Evolutionary conservation across 2,329 filamentous ascomycete species (phyloP).

Genomic region (Myriosclerotinia curreyana): DNA sequence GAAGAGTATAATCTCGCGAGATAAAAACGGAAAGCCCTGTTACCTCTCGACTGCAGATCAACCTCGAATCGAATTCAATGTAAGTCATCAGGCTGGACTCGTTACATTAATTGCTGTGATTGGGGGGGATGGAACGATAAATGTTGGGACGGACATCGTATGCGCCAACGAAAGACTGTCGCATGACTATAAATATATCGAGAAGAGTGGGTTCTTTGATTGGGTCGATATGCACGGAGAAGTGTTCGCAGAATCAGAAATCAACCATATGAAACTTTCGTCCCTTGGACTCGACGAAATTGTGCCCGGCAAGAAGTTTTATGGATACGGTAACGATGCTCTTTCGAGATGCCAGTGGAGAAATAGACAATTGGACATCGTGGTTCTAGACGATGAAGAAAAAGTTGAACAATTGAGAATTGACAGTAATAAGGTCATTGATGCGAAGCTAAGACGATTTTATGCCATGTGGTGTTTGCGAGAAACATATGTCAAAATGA

Average conservation of each 20-base stretch:
- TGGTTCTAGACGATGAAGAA: slow-evolving; percentile 19
- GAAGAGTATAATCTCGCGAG: slow-evolving; percentile 54
- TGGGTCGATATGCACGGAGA: slow-evolving; percentile 72
- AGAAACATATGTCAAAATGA: slow-evolving; percentile 81
- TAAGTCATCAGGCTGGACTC: slow-evolving; percentile 74
- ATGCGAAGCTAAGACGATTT: slow-evolving; percentile 65
- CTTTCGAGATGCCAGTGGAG: slow-evolving; percentile 35
- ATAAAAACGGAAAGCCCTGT: slow-evolving; percentile 48
- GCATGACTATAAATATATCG: slow-evolving; percentile 58
- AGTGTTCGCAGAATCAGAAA: slow-evolving; percentile 63
- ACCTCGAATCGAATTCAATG: slow-evolving; percentile 60
- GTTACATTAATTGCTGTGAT: slow-evolving; percentile 60
- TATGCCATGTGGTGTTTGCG: slow-evolving; percentile 77
- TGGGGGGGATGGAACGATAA: slow-evolving; percentile 35
- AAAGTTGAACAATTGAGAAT: slow-evolving; percentile 32
- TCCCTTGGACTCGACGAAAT: slow-evolving; percentile 26
- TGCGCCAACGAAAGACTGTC: slow-evolving; percentile 66
- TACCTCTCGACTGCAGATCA: slow-evolving; percentile 33
- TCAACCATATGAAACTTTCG: slow-evolving; percentile 55
- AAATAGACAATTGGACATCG: slow-evolving; percentile 27
- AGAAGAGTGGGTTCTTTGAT: slow-evolving; percentile 56
- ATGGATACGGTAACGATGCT: slow-evolving; percentile 26
- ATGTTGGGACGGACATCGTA: slow-evolving; percentile 74
- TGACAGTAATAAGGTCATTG: slow-evolving; percentile 44
- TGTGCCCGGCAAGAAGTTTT: slow-evolving; percentile 17